Evolutionary conservation across 2,329 filamentous ascomycete species (phyloP).

Genomic region (Phaeosphaeriaceae sp.): DNA sequence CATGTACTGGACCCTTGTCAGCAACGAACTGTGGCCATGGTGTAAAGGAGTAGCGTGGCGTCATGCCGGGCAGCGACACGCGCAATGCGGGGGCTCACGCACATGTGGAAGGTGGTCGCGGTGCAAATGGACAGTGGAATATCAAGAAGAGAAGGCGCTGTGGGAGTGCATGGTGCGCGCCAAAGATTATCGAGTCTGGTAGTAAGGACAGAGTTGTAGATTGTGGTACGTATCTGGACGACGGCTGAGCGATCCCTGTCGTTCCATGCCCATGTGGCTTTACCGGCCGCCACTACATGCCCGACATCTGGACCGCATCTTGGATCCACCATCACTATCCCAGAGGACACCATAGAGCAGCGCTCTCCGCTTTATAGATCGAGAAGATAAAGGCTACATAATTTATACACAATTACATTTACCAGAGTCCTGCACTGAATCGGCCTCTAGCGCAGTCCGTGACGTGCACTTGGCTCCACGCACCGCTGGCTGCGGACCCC

Average conservation of each 20-base stretch:
- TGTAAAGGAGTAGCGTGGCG: conserved; percentile 11
- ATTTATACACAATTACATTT: neutral
- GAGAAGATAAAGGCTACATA: neutral
- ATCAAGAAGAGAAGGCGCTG: conserved; percentile 4
- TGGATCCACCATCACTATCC: neutral
- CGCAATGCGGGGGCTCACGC: neutral
- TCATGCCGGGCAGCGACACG: neutral
- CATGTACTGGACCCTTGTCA: conserved; percentile 40
- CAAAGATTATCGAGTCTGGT: neutral
- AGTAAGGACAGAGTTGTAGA: conserved; percentile 8
- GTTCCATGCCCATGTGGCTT: conserved; percentile 4
- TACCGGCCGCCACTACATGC: neutral
- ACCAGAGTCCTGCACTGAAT: neutral
- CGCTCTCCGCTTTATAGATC: neutral
- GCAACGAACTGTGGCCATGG: conserved; percentile 9
- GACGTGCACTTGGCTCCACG: neutral
- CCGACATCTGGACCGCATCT: neutral
- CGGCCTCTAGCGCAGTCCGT: neutral
- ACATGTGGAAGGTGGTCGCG: neutral
- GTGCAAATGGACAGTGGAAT: neutral
- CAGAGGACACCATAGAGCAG: neutral
- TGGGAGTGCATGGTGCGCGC: neutral
- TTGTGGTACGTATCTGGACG: neutral
- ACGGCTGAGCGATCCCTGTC: neutral
- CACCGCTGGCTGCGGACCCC: conserved; percentile 29